Base-by-base conservation (phyloP, 768 basidiomycete genomes). In the Leucogyrophana mollusca region DNA sequence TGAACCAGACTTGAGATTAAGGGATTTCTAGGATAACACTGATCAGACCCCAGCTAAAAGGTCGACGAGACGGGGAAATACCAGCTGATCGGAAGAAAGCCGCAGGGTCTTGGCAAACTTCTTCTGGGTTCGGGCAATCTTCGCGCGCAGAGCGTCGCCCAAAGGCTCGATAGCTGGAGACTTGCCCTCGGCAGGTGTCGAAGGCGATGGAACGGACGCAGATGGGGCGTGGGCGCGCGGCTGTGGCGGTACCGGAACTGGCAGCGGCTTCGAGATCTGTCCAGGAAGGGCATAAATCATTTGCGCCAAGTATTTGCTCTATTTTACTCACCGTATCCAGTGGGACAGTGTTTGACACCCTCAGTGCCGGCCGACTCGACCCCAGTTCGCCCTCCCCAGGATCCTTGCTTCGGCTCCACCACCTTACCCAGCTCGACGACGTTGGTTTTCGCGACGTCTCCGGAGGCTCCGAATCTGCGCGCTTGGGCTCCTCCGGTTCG, bases 1-100 rank as follows among this genome's bases (percentile, higher is more conserved):
- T 2, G 92, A 75, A 3, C 96, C 95, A 21, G 87, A 73, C 60
- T 88, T 89, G 52, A 98, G 71, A 39, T 89, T 76, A 20, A 98
- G 74, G 9, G 78, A 73, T 89, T 92, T 94, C 92, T 94, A 59
- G 11, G 32, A 20, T 34, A 41, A 20, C 41, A n/a, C n/a, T 30
- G 20, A 14, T 34, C 23, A 43, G 24, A 14, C 11, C 13, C 6
- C 27, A 22, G 35, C 14, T 20, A 4, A 42, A 21, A n/a, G n/a
- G n/a, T n/a, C 11, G 11, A 16, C 21, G 9, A 10, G n/a, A 47
- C 32, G 3, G 32, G 13, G 0, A 4, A 20, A 59, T 56, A 94
- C 93, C 34, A 99, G 77, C 62, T 99, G 96, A 55, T 95, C 93
- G 4, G 94, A 96, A 0, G 94, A 93, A 49, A 99, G 67, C 5